These are phyloP conservation scores for Aurantiochytrium sp. DNA, from an alignment of 108 stramenopile genomes.

Conservation along the genomic window DNA sequence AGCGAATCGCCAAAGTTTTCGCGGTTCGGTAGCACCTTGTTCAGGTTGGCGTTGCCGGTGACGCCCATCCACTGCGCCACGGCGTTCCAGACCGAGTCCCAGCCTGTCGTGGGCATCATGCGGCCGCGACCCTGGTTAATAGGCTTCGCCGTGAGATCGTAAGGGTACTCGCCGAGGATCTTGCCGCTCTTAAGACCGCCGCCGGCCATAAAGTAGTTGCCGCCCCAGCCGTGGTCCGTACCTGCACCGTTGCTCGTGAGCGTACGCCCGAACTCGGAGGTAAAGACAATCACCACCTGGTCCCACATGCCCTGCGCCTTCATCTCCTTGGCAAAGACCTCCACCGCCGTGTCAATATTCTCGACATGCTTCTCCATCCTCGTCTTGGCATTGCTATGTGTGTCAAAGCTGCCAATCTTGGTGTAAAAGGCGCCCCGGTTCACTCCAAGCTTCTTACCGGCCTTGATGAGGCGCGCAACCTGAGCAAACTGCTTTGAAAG, in stretches of 20 bases:
- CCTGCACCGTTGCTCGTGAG: constrained; percentile 53
- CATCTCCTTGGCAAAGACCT: constrained; percentile 50
- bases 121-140: constrained; percentile 41
- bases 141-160: not conserved
- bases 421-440: constrained; percentile 61
- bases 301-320: constrained; percentile 50
- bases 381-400: constrained; percentile 38
- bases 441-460: not conserved
- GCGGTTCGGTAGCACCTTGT: constrained; percentile 1
- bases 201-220: constrained; percentile 40
- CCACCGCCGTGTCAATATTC: constrained; percentile 45
- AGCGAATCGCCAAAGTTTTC: not conserved
- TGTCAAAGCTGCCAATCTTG: constrained; percentile 55
- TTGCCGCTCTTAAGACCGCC: constrained; percentile 44
- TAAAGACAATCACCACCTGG: constrained; percentile 47
- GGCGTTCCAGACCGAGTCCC: constrained; percentile 59
- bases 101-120: constrained; percentile 57
- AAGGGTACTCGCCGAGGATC: constrained; percentile 39
- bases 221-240: constrained; percentile 70
- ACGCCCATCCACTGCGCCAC: constrained; percentile 54
- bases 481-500: not conserved
- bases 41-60: not conserved
- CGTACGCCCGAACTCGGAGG: constrained; percentile 62
- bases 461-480: not conserved
- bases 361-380: constrained; percentile 26